Percentiles rank a stretch among this genome's conserved stretches.
phyloP scores from a whole-genome alignment of 73 alveolate species.

The Paramecium bursaria region DNA sequence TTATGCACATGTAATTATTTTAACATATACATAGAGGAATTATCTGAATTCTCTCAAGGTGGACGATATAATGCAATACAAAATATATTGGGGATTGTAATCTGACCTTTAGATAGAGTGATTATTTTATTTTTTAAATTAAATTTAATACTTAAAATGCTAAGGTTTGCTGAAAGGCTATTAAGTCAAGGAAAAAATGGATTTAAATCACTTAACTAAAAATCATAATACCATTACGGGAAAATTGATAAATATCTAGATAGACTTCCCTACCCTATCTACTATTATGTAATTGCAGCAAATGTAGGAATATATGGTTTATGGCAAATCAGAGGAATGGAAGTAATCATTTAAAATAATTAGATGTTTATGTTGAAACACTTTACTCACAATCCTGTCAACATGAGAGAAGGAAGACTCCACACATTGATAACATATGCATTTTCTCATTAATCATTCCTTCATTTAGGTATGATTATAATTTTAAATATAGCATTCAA shows the following conservation, averaged over 20 bases:
- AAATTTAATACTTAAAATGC: too few species aligned
- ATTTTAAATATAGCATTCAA: not conserved
- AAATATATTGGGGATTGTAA: slow-evolving; percentile 48
- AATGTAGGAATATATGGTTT: slow-evolving; percentile 57
- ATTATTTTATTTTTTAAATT: too few species aligned
- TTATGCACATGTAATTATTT: slow-evolving; percentile 16
- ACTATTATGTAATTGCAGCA: slow-evolving; percentile 31
- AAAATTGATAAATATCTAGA: slow-evolving; percentile 9
- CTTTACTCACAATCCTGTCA: slow-evolving; percentile 15
- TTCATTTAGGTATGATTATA: slow-evolving; percentile 27
- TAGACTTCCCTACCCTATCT: slow-evolving; percentile 10
- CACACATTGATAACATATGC: slow-evolving; percentile 44
- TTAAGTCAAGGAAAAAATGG: too few species aligned
- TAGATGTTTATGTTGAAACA: slow-evolving; percentile 13
- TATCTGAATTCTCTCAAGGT: not conserved
- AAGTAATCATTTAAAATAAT: not conserved
- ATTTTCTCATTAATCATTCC: slow-evolving; percentile 22
- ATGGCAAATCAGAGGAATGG: slow-evolving; percentile 55
- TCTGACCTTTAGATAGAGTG: too few species aligned
- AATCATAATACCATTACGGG: slow-evolving; percentile 20
- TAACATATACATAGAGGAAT: not conserved
- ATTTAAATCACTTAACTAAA: slow-evolving; percentile 15
- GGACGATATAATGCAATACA: slow-evolving; percentile 8
- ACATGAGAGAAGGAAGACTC: slow-evolving; percentile 5
- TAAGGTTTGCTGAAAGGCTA: too few species aligned